Evolutionary conservation across 2,329 filamentous ascomycete species (phyloP).

Genomic region (Calonectria pauciramosa): DNA sequence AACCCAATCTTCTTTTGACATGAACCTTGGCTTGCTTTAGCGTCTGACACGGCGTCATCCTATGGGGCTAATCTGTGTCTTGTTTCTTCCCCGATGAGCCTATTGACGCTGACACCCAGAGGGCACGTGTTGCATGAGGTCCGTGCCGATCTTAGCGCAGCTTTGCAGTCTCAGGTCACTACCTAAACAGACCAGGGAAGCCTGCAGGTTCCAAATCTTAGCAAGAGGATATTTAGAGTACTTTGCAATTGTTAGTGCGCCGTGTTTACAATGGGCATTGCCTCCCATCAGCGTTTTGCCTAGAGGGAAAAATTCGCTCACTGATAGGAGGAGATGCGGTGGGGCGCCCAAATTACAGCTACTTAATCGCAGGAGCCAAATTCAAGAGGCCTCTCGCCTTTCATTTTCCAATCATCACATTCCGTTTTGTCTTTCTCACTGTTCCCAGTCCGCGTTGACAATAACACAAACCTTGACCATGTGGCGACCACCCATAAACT

Average conservation of each 20-base stretch:
- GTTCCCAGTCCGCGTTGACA: background rate
- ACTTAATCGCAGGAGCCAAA: background rate
- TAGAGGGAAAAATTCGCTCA: background rate
- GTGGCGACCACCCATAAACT: conserved; percentile 42
- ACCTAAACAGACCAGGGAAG: background rate
- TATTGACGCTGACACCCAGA: background rate
- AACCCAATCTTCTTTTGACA: background rate
- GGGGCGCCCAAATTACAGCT: background rate
- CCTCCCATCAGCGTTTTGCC: background rate
- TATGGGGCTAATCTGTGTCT: background rate
- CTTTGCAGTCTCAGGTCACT: background rate
- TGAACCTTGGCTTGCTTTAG: background rate
- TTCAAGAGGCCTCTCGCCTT: background rate
- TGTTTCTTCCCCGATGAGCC: background rate
- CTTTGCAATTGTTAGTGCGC: background rate
- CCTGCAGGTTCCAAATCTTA: background rate
- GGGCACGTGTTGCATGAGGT: background rate
- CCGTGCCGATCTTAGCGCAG: background rate
- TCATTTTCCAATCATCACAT: background rate
- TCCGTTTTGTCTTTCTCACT: background rate
- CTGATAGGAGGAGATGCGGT: background rate
- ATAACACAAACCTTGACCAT: conserved; percentile 12
- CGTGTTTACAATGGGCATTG: background rate
- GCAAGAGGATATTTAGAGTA: background rate
- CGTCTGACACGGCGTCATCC: background rate